Evolutionary conservation across 257 asterid species (phyloP), one percentile per base, ranked within the genome.

Genomic region (Gynochthodes officinalis): DNA sequence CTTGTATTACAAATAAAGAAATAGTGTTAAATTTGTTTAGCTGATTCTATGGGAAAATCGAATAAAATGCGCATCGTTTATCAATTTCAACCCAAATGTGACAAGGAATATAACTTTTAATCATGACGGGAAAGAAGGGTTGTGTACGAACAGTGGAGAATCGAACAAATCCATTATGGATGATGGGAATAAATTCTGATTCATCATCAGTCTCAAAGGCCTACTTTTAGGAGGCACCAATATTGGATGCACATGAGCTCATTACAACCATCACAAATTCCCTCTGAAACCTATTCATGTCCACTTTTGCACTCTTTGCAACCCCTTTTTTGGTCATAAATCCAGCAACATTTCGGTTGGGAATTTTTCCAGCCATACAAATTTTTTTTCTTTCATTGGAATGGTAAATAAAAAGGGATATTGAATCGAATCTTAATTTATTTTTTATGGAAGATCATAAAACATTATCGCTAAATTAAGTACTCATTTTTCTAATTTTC

Each of bases 111-210:
- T 43, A 44, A 11, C 57, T 66, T 66, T 66, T 15, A 66, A 66
- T 66, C 57, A 44, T 66, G 57, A 52, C 50, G 39, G 65, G 39
- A 73, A 63, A 40, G 57, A 25, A 43, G 42, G 52, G 23, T 73
- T 64, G 15, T 37, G 64, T 21, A 37, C 15, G 65, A 73, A 63
- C 37, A 73, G 65, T 16, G 27, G 64, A 35, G 77, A 73, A 73
- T 63, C 71, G 77, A 64, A 73, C 71, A 63, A 73, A 44, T 50
- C 64, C 28, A 15, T 15, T 15, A 2, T 50, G 64, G 71, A 60
- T 63, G 60, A 73, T 5, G 62, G 71, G 77, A 73, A 73, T 73
- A 73, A 73, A 73, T 73, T 73, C 77, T 33, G 32, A 2, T 55
- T 43, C 37, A 37, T 21, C 7, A 50, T 48, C 53, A 62, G 14